These are phyloP conservation scores for Otatea glauca DNA, from an alignment of 176 grass and related monocot species.

Conservation along the genomic window DNA sequence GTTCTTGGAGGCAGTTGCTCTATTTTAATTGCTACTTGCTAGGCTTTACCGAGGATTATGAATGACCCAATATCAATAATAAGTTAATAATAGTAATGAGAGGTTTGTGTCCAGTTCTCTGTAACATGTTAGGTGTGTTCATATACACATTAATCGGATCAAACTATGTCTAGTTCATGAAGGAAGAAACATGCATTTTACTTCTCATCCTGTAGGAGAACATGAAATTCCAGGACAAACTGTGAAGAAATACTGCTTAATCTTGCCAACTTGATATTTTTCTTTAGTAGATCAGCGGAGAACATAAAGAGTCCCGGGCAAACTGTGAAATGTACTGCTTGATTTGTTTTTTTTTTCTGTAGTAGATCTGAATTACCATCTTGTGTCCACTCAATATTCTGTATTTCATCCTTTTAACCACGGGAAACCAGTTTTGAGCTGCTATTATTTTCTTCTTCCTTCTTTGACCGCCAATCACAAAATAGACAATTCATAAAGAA, in stretches of 20 bases:
- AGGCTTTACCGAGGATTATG: conserved; percentile 23
- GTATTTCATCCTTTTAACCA: conserved; percentile 1
- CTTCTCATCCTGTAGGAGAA: not conserved
- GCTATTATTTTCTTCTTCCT: not conserved
- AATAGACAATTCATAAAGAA: not conserved
- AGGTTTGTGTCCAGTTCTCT: conserved; percentile 7
- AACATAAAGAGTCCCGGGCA: not conserved
- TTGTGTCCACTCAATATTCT: not conserved
- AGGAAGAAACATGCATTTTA: not conserved
- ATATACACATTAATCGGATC: not conserved
- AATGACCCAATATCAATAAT: not conserved
- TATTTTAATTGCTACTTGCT: conserved; percentile 14
- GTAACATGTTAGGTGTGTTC: not conserved
- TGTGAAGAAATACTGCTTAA: conserved; percentile 1
- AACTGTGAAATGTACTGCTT: not conserved
- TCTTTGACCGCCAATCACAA: not conserved
- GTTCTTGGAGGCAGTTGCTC: conserved; percentile 15
- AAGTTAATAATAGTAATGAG: not conserved
- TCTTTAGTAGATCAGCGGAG: conserved; percentile 7
- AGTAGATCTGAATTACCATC: not conserved
- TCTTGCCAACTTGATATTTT: not conserved
- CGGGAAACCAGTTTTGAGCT: conserved; percentile 11
- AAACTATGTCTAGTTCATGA: not conserved
- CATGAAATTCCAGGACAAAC: not conserved
- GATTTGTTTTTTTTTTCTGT: not conserved